Evolutionary conservation across 2,329 filamentous ascomycete genomes (phyloP).

Genomic region (Didymella arachidicola): DNA sequence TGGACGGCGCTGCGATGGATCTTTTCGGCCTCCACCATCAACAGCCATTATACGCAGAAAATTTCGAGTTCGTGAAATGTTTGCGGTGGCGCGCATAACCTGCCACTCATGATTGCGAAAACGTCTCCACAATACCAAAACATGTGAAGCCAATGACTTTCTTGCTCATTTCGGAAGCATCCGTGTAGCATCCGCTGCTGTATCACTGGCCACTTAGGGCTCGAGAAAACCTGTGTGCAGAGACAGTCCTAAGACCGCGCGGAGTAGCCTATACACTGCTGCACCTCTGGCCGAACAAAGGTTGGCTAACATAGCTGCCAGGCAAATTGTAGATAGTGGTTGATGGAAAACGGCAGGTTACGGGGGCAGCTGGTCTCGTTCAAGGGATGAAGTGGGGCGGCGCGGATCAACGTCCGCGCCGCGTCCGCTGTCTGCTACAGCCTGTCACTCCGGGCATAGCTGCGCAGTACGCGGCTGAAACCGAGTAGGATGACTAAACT

Average conservation of each 20-base stretch:
- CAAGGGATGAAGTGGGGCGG: too few species aligned
- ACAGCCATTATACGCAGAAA: neutral
- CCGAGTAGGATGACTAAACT: too few species aligned
- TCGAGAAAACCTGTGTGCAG: conserved; percentile 5
- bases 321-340: too few species aligned
- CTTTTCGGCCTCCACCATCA: neutral
- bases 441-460: too few species aligned
- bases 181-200: neutral
- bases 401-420: too few species aligned
- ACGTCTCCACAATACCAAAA: conserved; percentile 1
- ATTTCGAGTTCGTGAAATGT: conserved; percentile 1
- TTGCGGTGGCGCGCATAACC: conserved; percentile 1
- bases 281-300: conserved; percentile 19
- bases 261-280: conserved; percentile 10
- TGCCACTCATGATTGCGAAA: neutral
- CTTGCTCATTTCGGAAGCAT: conserved; percentile 2
- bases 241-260: conserved; percentile 14
- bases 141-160: neutral
- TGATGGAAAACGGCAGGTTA: too few species aligned
- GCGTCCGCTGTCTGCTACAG: too few species aligned
- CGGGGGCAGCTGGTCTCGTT: too few species aligned
- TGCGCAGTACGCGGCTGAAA: too few species aligned
- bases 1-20: neutral
- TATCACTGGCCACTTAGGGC: conserved; percentile 22
- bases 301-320: conserved; percentile 8